These are phyloP conservation scores for Xerocomus potaroensis DNA, from an alignment of 768 basidiomycete species.

Conservation along the genomic window DNA sequence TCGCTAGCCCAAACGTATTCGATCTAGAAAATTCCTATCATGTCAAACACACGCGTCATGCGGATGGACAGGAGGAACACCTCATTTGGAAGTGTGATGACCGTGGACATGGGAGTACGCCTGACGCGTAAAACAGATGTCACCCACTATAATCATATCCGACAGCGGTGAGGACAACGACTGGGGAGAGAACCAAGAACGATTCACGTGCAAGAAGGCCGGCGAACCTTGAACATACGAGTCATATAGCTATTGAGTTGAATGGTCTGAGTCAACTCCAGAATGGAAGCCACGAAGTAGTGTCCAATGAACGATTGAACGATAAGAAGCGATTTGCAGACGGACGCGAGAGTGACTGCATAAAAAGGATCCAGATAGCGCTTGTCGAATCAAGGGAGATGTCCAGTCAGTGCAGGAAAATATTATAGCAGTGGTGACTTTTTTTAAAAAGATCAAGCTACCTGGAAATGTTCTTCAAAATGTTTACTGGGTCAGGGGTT, in stretches of 20 bases:
- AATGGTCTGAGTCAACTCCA: not conserved
- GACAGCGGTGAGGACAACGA: not conserved
- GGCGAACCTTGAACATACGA: not conserved
- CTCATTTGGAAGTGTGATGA: conserved; percentile 2
- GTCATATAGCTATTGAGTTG: not conserved
- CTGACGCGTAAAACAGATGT: not conserved
- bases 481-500: not conserved
- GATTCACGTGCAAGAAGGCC: too few species aligned
- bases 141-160: conserved; percentile 1
- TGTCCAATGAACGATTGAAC: not conserved
- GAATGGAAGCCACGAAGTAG: not conserved
- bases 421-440: too few species aligned
- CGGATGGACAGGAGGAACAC: not conserved
- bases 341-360: not conserved
- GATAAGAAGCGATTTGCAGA: not conserved
- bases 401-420: too few species aligned
- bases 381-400: too few species aligned
- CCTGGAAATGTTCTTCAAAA: not conserved
- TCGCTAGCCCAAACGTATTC: conserved; percentile 1
- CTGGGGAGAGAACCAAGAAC: not conserved
- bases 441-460: too few species aligned
- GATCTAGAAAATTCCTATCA: not conserved
- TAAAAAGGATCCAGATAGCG: not conserved
- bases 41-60: not conserved
- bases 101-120: not conserved